phyloP scores from a whole-genome alignment of 139 green algal genomes.

The Nannochloris sp. region DNA sequence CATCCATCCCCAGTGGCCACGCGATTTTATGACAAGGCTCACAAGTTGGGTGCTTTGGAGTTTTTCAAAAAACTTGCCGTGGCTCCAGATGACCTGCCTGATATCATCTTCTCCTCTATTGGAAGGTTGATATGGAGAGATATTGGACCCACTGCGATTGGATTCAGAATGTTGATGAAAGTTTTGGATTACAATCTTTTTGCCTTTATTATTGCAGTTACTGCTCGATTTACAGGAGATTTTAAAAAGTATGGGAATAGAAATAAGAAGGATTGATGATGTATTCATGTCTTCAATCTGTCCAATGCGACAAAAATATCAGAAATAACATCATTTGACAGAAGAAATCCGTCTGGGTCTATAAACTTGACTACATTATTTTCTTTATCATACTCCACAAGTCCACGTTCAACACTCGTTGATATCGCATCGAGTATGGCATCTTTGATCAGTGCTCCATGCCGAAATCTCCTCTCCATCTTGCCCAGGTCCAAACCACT shows the following conservation, averaged over 20 bases:
- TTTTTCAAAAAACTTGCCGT: constrained; percentile 89
- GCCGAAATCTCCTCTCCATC: constrained; percentile 13
- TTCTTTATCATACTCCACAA: constrained; percentile 15
- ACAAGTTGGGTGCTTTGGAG: constrained; percentile 78
- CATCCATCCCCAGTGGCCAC: constrained; percentile 88
- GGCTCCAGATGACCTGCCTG: constrained; percentile 69
- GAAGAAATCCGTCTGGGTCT: constrained; percentile 74
- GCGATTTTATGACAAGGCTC: constrained; percentile 55
- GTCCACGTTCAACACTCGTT: constrained; percentile 21
- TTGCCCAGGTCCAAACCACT: constrained; percentile 60
- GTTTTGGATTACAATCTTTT: constrained; percentile 83
- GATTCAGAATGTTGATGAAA: constrained; percentile 83
- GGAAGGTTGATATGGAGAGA: constrained; percentile 77
- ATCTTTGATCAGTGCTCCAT: constrained; percentile 8
- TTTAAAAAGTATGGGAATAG: constrained; percentile 45
- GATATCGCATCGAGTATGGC: constrained; percentile 22
- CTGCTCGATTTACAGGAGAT: constrained; percentile 64
- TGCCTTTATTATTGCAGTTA: constrained; percentile 41
- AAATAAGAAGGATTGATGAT: neutral
- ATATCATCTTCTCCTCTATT: constrained; percentile 50
- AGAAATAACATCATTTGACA: constrained; percentile 78
- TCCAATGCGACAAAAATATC: constrained; percentile 57
- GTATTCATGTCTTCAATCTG: neutral
- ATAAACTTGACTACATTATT: constrained; percentile 36
- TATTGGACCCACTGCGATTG: constrained; percentile 66